Evolutionary conservation across 805 yeast genomes (phyloP).

Genomic region (Metschnikowia orientalis): DNA sequence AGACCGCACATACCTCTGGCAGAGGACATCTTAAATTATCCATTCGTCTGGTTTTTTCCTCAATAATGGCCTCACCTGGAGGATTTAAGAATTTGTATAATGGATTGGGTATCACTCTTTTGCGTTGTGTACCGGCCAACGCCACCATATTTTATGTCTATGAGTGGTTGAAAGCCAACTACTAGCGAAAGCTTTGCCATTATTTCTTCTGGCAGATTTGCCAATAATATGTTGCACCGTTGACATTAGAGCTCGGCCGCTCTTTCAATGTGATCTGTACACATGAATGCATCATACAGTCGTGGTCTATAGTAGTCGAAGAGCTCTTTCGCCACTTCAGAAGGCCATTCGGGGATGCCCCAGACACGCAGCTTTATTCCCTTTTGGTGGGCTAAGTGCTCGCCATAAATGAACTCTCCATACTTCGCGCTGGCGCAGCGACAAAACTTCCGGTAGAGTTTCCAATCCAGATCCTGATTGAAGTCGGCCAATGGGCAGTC

Average conservation of each 20-base stretch:
- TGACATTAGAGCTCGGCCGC: conserved; percentile 25
- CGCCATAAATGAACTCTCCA: conserved; percentile 23
- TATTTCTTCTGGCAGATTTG: no score
- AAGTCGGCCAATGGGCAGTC: conserved; percentile 49
- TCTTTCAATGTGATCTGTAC: conserved; percentile 54
- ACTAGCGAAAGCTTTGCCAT: no score
- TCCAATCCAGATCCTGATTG: conserved; percentile 18
- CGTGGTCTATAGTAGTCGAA: no score
- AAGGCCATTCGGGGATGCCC: conserved; percentile 73
- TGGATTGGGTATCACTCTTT: conserved; percentile 77
- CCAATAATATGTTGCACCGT: neutral
- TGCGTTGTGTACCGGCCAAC: conserved; percentile 84
- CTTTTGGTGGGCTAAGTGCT: conserved; percentile 44
- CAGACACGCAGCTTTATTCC: conserved; percentile 60
- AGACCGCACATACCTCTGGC: conserved; percentile 45
- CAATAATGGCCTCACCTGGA: conserved; percentile 31
- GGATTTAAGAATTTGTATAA: conserved; percentile 75
- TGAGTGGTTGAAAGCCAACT: conserved; percentile 50
- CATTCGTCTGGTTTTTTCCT: conserved; percentile 33
- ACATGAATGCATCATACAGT: no score
- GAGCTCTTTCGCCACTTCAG: conserved; percentile 36
- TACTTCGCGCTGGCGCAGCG: conserved; percentile 45
- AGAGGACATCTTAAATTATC: conserved; percentile 21
- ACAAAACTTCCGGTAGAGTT: conserved; percentile 27
- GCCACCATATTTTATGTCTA: conserved; percentile 81